phyloP scores from a whole-genome alignment of 139 green algal species.

The Pycnococcus provasolii region DNA sequence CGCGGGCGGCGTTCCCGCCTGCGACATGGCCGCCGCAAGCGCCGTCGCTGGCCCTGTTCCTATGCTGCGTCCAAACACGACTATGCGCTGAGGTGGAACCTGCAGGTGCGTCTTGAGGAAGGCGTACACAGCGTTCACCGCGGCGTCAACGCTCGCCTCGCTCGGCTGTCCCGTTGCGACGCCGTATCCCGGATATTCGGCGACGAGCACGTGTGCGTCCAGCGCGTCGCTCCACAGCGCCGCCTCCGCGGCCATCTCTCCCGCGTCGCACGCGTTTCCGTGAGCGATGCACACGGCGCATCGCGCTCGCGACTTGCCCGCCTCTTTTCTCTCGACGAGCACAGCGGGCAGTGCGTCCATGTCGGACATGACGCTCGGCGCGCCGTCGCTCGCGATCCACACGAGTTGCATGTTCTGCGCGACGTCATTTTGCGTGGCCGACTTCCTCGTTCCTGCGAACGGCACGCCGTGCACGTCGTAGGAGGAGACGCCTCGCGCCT shows the following conservation, averaged over 20 bases:
- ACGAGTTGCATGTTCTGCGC: neutral
- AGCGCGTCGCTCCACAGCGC: neutral
- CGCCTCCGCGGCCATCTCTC: neutral
- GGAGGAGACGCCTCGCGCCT: neutral
- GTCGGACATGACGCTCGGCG: neutral
- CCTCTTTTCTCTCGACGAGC: no score
- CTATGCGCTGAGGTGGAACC: neutral
- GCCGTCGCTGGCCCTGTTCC: conserved; percentile 3
- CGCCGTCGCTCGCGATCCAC: neutral
- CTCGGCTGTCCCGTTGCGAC: neutral
- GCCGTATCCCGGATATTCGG: conserved; percentile 17
- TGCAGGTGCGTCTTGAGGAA: neutral
- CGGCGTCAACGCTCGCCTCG: conserved; percentile 3
- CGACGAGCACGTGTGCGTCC: conserved; percentile 1
- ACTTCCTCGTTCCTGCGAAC: neutral
- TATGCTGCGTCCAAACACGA: neutral
- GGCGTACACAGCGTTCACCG: neutral
- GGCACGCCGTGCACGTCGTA: neutral
- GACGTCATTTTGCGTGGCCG: no score
- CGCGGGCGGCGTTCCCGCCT: neutral
- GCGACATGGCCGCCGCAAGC: neutral
- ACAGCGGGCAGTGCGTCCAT: neutral
- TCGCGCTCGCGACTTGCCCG: neutral
- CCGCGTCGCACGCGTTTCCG: conserved; percentile 5
- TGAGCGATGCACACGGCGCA: neutral